Evolutionary conservation across 1,139 yeast species (phyloP).

Genomic region (Sugiyamaella japonica): DNA sequence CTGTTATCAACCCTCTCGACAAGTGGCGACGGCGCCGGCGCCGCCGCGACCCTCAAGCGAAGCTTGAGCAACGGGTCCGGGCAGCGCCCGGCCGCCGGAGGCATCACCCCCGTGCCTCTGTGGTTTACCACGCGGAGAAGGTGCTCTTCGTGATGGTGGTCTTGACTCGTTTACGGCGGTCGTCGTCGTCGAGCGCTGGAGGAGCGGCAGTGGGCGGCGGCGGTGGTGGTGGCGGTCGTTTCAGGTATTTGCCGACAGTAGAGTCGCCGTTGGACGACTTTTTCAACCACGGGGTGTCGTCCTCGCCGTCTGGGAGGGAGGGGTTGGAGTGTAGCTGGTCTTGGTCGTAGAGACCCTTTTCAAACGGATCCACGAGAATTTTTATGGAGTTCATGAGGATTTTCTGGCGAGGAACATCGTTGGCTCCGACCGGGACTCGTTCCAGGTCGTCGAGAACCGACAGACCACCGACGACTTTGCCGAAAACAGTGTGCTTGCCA

Average conservation of each 20-base stretch:
- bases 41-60: too few species aligned
- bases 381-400: slow-evolving; percentile 54
- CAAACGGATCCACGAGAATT: slow-evolving; percentile 74
- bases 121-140: slow-evolving; percentile 32
- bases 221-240: not conserved
- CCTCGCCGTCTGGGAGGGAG: slow-evolving; percentile 23
- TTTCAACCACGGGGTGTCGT: slow-evolving; percentile 34
- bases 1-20: too few species aligned
- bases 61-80: not conserved
- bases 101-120: not conserved
- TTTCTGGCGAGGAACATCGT: slow-evolving; percentile 38
- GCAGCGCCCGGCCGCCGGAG: slow-evolving; percentile 11
- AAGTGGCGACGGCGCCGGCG: too few species aligned
- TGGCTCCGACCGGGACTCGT: slow-evolving; percentile 37
- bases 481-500: slow-evolving; percentile 78
- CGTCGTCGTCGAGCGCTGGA: not conserved
- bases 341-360: slow-evolving; percentile 48
- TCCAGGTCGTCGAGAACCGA: slow-evolving; percentile 77
- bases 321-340: slow-evolving; percentile 13
- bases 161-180: slow-evolving; percentile 19
- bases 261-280: slow-evolving; percentile 13
- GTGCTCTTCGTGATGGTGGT: slow-evolving; percentile 30
- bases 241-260: slow-evolving; percentile 31
- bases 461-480: slow-evolving; percentile 72
- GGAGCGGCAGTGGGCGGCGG: not conserved